Percentiles rank a stretch among this genome's conserved stretches.
These are phyloP conservation scores for Cylindricascospora bacillispora DNA, from an alignment of 1,139 yeast species.

Conservation along the genomic window DNA sequence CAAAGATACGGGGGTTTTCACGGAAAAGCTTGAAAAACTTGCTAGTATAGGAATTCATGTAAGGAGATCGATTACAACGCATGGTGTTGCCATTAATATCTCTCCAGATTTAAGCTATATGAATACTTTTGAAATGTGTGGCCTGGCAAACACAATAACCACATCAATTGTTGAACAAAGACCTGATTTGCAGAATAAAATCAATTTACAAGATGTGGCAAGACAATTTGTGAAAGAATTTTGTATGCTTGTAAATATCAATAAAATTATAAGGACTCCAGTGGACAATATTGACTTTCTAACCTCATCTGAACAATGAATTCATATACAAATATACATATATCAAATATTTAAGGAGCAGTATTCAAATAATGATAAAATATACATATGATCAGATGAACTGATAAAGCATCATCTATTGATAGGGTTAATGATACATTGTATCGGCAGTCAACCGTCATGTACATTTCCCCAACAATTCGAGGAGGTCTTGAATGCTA, in stretches of 20 bases:
- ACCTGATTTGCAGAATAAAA: conserved; percentile 6
- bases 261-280: conserved; percentile 31
- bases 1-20: conserved; percentile 83
- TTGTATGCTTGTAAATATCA: conserved; percentile 36
- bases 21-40: conserved; percentile 47
- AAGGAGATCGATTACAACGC: conserved; percentile 73
- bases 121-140: conserved; percentile 73
- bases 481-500: conserved; percentile 2
- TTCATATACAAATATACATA: no score
- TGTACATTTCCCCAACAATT: not conserved
- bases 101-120: conserved; percentile 59
- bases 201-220: conserved; percentile 35
- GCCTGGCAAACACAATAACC: conserved; percentile 49
- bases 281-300: conserved; percentile 5
- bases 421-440: no score
- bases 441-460: no score
- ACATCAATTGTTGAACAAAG: conserved; percentile 34
- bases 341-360: no score
- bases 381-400: no score
- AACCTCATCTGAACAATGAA: no score
- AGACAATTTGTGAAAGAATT: conserved; percentile 39
- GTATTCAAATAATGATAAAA: no score
- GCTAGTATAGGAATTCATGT: conserved; percentile 87
- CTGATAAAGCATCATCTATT: no score
- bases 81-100: conserved; percentile 79